phyloP scores from a whole-genome alignment of 495 filamentous ascomycete genomes.

The Tuber indicum region DNA sequence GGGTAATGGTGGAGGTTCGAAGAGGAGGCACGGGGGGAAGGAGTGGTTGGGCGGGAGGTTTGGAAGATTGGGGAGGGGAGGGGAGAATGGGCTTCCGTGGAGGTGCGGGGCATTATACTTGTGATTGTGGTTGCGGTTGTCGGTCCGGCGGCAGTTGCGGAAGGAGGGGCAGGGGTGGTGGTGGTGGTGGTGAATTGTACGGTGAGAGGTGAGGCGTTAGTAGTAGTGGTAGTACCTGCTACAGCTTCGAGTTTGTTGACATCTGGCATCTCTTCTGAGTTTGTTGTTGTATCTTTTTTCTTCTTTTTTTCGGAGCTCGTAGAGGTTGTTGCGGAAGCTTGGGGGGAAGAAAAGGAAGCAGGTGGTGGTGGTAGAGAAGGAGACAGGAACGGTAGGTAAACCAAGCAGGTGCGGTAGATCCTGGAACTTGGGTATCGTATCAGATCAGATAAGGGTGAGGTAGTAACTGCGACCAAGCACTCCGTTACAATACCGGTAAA shows the following conservation, averaged over 20 bases:
- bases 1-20: slow-evolving; percentile 20
- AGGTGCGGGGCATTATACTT: neutral
- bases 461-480: neutral
- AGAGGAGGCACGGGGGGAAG: slow-evolving; percentile 29
- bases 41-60: slow-evolving; percentile 28
- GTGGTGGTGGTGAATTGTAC: neutral
- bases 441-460: neutral
- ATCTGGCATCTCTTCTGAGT: slow-evolving; percentile 26
- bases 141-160: neutral
- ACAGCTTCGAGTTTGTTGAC: slow-evolving; percentile 29
- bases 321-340: neutral
- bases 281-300: neutral
- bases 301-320: neutral
- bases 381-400: neutral
- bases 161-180: neutral
- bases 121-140: neutral
- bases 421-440: neutral
- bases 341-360: neutral
- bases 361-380: neutral
- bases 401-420: neutral
- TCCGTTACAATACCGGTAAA: neutral
- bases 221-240: slow-evolving; percentile 12
- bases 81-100: slow-evolving; percentile 11
- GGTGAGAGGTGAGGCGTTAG: slow-evolving; percentile 8
- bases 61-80: slow-evolving; percentile 11